phyloP scores from a whole-genome alignment of 139 green algal species.

The Chlorella sorokiniana region DNA sequence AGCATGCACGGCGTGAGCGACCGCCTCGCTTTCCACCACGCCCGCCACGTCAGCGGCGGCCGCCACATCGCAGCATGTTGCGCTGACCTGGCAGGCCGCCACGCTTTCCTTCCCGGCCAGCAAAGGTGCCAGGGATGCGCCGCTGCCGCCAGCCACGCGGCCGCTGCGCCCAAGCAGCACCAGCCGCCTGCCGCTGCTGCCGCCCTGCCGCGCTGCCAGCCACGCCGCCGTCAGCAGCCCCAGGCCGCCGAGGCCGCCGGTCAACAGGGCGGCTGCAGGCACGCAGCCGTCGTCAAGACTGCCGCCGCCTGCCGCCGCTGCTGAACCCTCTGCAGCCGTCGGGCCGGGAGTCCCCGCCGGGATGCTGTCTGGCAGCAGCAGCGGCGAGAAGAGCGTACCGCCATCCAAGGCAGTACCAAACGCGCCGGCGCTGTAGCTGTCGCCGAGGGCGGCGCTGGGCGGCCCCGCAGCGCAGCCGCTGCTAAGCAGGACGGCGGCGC shows the following conservation, averaged over 20 bases:
- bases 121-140: too few relatives aligned
- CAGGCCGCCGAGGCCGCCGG: conserved; percentile 54
- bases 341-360: too few relatives aligned
- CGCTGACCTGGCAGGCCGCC: neutral
- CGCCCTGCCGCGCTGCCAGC: conserved; percentile 46
- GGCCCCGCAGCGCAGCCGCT: neutral
- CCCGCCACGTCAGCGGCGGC: neutral
- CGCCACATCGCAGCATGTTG: conserved; percentile 18
- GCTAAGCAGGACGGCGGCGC: neutral
- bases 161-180: conserved; percentile 19
- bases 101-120: neutral
- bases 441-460: neutral
- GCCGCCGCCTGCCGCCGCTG: too few relatives aligned
- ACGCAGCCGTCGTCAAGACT: too few relatives aligned
- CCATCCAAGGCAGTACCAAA: neutral
- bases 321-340: neutral
- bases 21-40: neutral
- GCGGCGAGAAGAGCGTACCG: neutral
- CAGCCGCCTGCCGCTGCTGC: conserved; percentile 24
- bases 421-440: neutral
- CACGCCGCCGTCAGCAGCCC: conserved; percentile 69
- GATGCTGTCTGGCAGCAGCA: neutral
- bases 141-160: neutral
- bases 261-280: conserved; percentile 50
- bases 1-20: neutral